Conservation (phyloP, 768 basidiomycete genomes). For the Pilatotrama ljubarskyi region DNA sequence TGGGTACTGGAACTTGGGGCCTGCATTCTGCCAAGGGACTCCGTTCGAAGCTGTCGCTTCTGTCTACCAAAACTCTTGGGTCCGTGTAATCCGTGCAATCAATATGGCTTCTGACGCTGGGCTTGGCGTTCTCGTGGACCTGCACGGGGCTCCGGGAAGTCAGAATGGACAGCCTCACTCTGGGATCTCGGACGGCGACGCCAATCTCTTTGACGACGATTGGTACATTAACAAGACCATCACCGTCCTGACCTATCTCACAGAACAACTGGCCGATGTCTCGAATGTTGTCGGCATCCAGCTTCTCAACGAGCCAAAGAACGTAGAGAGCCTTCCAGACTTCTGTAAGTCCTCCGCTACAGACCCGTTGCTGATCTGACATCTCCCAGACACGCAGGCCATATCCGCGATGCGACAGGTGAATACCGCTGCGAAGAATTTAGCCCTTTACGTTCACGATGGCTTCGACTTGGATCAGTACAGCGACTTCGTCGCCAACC, state of each 20-base stretch:
- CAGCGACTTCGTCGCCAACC: slow-evolving; percentile 46
- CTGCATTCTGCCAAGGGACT: slow-evolving; percentile 36
- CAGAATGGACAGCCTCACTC: slow-evolving; percentile 46
- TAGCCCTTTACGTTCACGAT: slow-evolving; percentile 71
- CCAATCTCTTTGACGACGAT: slow-evolving; percentile 39
- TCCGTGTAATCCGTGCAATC: slow-evolving; percentile 44
- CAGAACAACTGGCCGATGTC: slow-evolving; percentile 33
- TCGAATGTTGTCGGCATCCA: slow-evolving; percentile 48
- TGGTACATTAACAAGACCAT: slow-evolving; percentile 42
- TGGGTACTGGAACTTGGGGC: slow-evolving; percentile 50
- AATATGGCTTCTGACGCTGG: slow-evolving; percentile 40
- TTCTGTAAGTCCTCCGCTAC: slow-evolving; percentile 38
- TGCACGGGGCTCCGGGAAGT: slow-evolving; percentile 54
- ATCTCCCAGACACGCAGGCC: slow-evolving; percentile 47
- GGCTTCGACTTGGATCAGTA: slow-evolving; percentile 61
- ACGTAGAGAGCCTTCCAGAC: slow-evolving; percentile 46
- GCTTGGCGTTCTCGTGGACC: slow-evolving; percentile 53
- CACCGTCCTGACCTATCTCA: slow-evolving; percentile 40
- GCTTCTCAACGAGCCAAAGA: slow-evolving; percentile 52
- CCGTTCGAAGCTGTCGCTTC: slow-evolving; percentile 42
- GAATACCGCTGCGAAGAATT: slow-evolving; percentile 35
- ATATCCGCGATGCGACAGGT: slow-evolving; percentile 48
- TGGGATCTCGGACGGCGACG: slow-evolving; percentile 44
- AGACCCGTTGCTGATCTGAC: slow-evolving; percentile 2
- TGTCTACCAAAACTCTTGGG: slow-evolving; percentile 49